phyloP scores from a whole-genome alignment of 2,329 filamentous ascomycete genomes.

The Magnaporthiopsis incrustans region DNA sequence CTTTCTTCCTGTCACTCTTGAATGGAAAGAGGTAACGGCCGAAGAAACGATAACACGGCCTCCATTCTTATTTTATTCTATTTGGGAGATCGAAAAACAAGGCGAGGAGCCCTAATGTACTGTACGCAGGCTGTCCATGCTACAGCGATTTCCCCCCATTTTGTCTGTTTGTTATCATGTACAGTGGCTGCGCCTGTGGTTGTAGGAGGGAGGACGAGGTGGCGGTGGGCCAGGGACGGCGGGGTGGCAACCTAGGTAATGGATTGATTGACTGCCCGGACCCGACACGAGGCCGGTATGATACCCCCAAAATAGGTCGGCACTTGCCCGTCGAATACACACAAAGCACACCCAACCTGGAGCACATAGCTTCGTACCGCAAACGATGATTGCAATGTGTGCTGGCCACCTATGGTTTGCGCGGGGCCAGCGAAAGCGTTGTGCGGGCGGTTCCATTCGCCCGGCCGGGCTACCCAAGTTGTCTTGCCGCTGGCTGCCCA shows the following conservation, averaged over 20 bases:
- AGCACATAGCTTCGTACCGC: too few relatives aligned
- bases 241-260: not conserved
- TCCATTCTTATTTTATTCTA: not conserved
- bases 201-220: not conserved
- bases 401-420: too few relatives aligned
- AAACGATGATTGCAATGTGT: too few relatives aligned
- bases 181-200: not conserved
- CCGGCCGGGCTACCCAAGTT: too few relatives aligned
- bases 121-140: not conserved
- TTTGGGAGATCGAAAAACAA: not conserved
- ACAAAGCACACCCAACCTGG: not conserved
- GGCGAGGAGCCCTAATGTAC: not conserved
- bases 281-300: not conserved
- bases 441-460: too few relatives aligned
- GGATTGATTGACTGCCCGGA: not conserved
- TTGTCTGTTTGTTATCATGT: not conserved
- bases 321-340: not conserved
- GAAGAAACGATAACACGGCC: not conserved
- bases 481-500: too few relatives aligned
- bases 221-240: not conserved
- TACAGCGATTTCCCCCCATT: not conserved
- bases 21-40: not conserved
- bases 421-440: too few relatives aligned
- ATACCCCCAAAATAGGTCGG: not conserved
- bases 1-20: not conserved